Percentiles rank a stretch among this genome's conserved stretches.
Evolutionary conservation across 441 rosid genomes (phyloP).

Genomic region (Brassica hybrid): DNA sequence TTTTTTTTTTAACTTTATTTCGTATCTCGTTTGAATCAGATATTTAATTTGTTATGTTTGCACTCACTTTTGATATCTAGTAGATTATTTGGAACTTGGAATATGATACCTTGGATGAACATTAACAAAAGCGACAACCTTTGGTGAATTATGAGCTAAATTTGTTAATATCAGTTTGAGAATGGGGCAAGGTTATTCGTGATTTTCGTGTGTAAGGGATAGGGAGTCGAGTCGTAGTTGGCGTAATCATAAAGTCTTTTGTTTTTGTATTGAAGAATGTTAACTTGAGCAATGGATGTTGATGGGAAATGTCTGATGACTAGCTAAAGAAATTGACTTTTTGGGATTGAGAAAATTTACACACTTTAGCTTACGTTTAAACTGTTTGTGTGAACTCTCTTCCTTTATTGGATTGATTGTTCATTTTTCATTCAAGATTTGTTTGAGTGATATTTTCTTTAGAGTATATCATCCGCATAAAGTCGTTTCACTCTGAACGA

Average conservation of each 20-base stretch:
- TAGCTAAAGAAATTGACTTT: background rate
- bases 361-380: background rate
- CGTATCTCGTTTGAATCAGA: background rate
- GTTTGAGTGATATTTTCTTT: background rate
- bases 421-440: background rate
- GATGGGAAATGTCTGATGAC: background rate
- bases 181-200: background rate
- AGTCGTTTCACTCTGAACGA: background rate
- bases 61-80: background rate
- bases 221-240: background rate
- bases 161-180: background rate
- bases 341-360: background rate
- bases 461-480: slow-evolving; percentile 21
- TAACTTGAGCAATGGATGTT: background rate
- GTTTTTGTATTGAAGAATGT: background rate
- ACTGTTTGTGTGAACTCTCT: slow-evolving; percentile 17
- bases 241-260: background rate
- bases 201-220: background rate
- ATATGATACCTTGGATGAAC: background rate
- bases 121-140: background rate
- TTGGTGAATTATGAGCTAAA: background rate
- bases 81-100: background rate
- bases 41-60: background rate
- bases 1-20: background rate
- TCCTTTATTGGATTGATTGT: slow-evolving; percentile 17